These are phyloP conservation scores for Diphasiastrum complanatum DNA, from an alignment of 83 land plant genomes.

Conservation along the genomic window DNA sequence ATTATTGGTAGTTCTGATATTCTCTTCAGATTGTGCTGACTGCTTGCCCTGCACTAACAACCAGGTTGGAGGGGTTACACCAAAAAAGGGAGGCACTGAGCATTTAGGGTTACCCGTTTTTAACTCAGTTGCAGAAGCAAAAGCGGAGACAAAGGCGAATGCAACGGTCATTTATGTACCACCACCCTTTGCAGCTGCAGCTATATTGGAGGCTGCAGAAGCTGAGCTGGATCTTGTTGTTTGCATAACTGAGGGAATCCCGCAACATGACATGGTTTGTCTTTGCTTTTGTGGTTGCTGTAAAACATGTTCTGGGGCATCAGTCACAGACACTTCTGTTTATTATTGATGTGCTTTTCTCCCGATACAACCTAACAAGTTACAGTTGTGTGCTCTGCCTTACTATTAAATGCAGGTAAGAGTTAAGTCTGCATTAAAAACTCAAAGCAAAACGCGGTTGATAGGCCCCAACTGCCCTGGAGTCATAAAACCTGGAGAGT, in stretches of 20 bases:
- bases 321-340: no score
- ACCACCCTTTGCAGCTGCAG: constrained; percentile 85
- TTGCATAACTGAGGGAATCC: constrained; percentile 93
- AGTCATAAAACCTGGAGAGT: constrained; percentile 94
- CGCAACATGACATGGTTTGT: constrained; percentile 92
- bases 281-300: not conserved
- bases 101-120: constrained; percentile 92
- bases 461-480: constrained; percentile 99
- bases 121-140: constrained; percentile 91
- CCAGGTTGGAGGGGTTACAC: constrained; percentile 96
- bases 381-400: not conserved
- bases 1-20: no score
- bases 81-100: constrained; percentile 93
- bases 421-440: constrained; percentile 83
- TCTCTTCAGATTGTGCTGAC: no score
- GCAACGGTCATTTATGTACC: constrained; percentile 96
- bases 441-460: constrained; percentile 73
- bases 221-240: constrained; percentile 90
- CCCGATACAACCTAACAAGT: no score
- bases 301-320: no score
- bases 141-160: constrained; percentile 88
- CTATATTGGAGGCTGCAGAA: constrained; percentile 88
- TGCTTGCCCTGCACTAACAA: no score
- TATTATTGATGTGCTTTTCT: no score
- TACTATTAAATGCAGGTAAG: constrained; percentile 40